Evolutionary conservation across 768 basidiomycete species (phyloP).

Genomic region (Mycena crocata): DNA sequence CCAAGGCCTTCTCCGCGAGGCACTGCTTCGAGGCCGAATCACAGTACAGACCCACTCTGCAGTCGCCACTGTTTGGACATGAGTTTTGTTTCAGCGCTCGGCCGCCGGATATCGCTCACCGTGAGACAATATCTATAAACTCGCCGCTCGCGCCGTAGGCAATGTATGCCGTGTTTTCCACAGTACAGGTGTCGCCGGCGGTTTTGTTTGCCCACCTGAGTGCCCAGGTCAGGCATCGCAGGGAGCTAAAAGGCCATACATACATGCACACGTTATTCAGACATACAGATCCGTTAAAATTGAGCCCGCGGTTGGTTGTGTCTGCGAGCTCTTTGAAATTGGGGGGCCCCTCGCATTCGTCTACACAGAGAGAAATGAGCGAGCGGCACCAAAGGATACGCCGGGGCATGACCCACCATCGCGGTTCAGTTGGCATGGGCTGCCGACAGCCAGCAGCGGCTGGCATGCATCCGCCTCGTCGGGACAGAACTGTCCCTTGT

Average conservation of each 20-base stretch:
- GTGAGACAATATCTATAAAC: constrained; percentile 84
- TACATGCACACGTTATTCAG: constrained; percentile 88
- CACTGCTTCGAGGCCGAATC: constrained; percentile 72
- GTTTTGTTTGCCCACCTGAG: constrained; percentile 84
- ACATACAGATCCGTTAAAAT: constrained; percentile 87
- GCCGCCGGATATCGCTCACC: constrained; percentile 55
- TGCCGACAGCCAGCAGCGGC: constrained; percentile 66
- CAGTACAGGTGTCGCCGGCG: constrained; percentile 67
- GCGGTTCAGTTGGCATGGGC: constrained; percentile 85
- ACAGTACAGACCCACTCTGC: constrained; percentile 79
- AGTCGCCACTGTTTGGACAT: constrained; percentile 68
- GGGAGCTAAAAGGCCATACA: constrained; percentile 39
- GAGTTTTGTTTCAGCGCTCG: neutral
- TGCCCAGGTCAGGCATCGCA: neutral
- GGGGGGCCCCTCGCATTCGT: constrained; percentile 80
- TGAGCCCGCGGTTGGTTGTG: constrained; percentile 71
- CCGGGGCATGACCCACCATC: constrained; percentile 65
- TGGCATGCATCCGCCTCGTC: constrained; percentile 85
- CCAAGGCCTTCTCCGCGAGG: constrained; percentile 65
- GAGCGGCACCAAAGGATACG: constrained; percentile 5
- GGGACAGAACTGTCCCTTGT: constrained; percentile 78
- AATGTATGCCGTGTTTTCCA: constrained; percentile 86
- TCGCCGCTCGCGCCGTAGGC: constrained; percentile 70
- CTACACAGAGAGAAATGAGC: constrained; percentile 50
- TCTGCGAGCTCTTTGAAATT: constrained; percentile 75